Base-by-base conservation (phyloP, 306 rosid species). In the Trifolium fragiferum region DNA sequence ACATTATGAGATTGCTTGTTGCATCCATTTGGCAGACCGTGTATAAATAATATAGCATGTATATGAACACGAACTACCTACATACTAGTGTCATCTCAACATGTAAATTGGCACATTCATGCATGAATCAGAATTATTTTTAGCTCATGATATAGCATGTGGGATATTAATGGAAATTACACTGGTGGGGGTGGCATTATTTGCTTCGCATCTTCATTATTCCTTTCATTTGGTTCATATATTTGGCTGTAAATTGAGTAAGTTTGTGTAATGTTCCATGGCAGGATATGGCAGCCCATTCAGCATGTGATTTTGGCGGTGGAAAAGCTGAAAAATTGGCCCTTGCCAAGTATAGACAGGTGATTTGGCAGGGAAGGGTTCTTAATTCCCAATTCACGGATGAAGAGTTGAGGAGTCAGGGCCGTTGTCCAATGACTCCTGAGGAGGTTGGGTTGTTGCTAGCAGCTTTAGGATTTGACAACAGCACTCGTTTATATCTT, bases 231-330 rank as follows among this genome's bases (percentile, higher is more conserved):
- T 4, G 0, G 33, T 30, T 30, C 33, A 23, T 41, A 30, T 53
- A 64, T 60, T 46, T 64, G 10, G 37, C 23, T 60, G 65, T 32
- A 23, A 65, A 66, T 50, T 79, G 54, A 66, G 46, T 67, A 33
- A 44, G 32, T 30, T 49, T 58, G 44, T 64, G 35, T 25, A 64
- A 57, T 57, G 9, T 53, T 80, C 38, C 63, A 25, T 44, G 72
- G 40, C 87, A 95, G 99, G 99, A 95, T 83, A 95, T 95, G 99
- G 99, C 99, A 30, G 99, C 99, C 8, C 99, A 95, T 87, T 95
- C 99, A 16, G 99, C 99, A 73, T 95, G 99, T 33, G 99, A 95
- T 82, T 95, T 95, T 70, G 99, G 99, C 19, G 99, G 99, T 4
- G 99, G 99, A 1, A 90, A 90, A 81, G 96, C 96, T 54, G 99